A percentile compares a stretch with the other conserved stretches of the same genome.
Evolutionary conservation across 2,329 filamentous ascomycete genomes (phyloP).

Genomic region (Aspergillus melleus): DNA sequence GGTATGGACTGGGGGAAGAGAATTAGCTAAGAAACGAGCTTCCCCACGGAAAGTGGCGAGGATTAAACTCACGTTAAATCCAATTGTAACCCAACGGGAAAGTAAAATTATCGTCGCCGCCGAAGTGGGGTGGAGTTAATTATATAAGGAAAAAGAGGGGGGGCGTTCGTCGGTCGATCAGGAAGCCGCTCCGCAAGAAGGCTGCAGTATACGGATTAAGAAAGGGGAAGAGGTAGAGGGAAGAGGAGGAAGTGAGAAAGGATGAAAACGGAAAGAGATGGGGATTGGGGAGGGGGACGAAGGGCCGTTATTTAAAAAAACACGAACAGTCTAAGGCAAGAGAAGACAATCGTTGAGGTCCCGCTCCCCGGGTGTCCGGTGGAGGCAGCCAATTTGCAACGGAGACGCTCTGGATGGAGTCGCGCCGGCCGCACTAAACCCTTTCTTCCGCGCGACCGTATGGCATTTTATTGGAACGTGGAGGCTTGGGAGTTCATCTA

Average conservation of each 20-base stretch:
- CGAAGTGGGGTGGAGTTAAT: not conserved
- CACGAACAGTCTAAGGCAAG: not conserved
- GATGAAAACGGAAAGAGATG: slow-evolving; percentile 10
- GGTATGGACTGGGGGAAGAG: not conserved
- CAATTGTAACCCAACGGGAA: not conserved
- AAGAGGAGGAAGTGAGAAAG: not conserved
- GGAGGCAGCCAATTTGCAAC: slow-evolving; percentile 7
- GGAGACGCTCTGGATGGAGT: not conserved
- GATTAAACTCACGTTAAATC: not conserved
- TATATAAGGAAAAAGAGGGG: not conserved
- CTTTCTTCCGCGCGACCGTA: slow-evolving; percentile 9
- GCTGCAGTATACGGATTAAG: not conserved
- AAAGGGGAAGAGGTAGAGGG: too few relatives aligned
- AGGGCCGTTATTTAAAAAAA: slow-evolving; percentile 7
- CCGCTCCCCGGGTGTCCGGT: slow-evolving; percentile 21
- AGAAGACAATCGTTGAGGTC: slow-evolving; percentile 19
- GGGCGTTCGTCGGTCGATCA: not conserved
- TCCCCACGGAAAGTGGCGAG: not conserved
- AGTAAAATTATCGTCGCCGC: slow-evolving; percentile 1
- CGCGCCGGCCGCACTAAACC: not conserved
- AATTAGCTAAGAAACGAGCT: not conserved
- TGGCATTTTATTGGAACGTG: not conserved
- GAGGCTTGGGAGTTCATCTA: not conserved
- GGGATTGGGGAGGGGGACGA: not conserved
- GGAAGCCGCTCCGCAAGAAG: not conserved